phyloP scores from a whole-genome alignment of 108 stramenopile genomes.

The Nitzschia sp. region DNA sequence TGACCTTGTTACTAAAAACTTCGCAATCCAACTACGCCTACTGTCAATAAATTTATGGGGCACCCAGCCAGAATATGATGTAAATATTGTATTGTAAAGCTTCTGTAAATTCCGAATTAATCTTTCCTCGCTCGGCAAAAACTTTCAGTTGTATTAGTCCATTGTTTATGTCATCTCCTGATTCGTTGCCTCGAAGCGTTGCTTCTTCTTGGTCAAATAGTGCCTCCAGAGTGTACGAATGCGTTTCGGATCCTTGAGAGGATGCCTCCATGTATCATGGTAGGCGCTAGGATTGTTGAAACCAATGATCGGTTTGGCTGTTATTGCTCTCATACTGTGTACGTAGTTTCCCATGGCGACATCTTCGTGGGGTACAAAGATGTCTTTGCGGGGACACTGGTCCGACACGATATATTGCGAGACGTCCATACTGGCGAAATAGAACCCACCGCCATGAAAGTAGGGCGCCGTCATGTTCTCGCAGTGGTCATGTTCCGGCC shows the following conservation, averaged over 20 bases:
- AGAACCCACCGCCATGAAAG: constrained; percentile 14
- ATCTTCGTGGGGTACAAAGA: constrained; percentile 23
- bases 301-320: not conserved
- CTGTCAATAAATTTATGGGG: too few relatives aligned
- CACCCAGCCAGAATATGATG: too few relatives aligned
- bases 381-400: not conserved
- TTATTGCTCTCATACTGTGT: constrained; percentile 8
- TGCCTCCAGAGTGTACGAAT: constrained; percentile 1
- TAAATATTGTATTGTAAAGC: too few relatives aligned
- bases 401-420: constrained; percentile 26
- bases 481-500: constrained; percentile 14
- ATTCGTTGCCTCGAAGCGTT: too few relatives aligned
- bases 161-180: not conserved
- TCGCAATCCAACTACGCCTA: too few relatives aligned
- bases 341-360: constrained; percentile 31
- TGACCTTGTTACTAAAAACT: too few relatives aligned
- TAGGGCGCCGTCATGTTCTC: not conserved
- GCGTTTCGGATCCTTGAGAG: constrained; percentile 20
- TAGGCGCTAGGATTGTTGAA: constrained; percentile 14
- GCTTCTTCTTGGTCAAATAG: constrained; percentile 10
- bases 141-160: not conserved
- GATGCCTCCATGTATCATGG: constrained; percentile 16
- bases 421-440: constrained; percentile 15
- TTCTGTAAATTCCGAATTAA: too few relatives aligned
- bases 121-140: too few relatives aligned